Evolutionary conservation across 176 grass and related monocot species (phyloP), one percentile per base, ranked within the genome.

Genomic region (Avena insularis): DNA sequence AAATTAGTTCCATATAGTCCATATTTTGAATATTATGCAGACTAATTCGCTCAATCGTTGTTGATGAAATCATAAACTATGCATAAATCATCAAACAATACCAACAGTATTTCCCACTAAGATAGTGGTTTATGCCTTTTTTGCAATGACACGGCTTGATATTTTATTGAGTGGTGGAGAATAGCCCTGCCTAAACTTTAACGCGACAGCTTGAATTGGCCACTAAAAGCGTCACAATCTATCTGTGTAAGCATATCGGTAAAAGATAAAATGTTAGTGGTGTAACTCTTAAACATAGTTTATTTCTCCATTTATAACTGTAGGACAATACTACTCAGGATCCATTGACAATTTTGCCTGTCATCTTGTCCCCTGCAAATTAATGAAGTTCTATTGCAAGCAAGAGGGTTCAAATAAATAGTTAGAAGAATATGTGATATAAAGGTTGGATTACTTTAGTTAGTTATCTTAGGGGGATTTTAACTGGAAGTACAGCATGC

Each of bases 81-180:
- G 77, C 60, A 51, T 5, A 84, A 85, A 91, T 88, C 82, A 85
- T 77, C 43, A 8, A 8, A 78, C 90, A 88, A 82, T 81, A 77
- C 12, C 14, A 16, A 88, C 76, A 85, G 86, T 88, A 84, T 88
- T 88, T 81, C 40, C 86, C 76, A 91, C 90, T 88, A 69, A 62
- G 77, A 33, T 46, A 81, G 82, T 91, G 76, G 69, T 88, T 71
- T 31, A 23, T 31, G 11, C 82, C 69, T 81, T 81, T 71, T 17
- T 40, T 8, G n/a, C 40, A 27, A 33, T 3, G n/a, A 76, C 3
- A 7, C 8, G 8, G 47, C 43, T 47, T 57, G 12, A 62, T 79
- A 81, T 68, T 88, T 77, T 84, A 84, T 91, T 80, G 76, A 80
- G 11, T 53, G 67, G 81, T 84, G 81, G 70, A 35, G 50, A 53